Percentiles rank a stretch among this genome's conserved stretches.
These are phyloP conservation scores for Nannochloropsis granulata DNA, from an alignment of 108 stramenopile genomes.

Conservation along the genomic window DNA sequence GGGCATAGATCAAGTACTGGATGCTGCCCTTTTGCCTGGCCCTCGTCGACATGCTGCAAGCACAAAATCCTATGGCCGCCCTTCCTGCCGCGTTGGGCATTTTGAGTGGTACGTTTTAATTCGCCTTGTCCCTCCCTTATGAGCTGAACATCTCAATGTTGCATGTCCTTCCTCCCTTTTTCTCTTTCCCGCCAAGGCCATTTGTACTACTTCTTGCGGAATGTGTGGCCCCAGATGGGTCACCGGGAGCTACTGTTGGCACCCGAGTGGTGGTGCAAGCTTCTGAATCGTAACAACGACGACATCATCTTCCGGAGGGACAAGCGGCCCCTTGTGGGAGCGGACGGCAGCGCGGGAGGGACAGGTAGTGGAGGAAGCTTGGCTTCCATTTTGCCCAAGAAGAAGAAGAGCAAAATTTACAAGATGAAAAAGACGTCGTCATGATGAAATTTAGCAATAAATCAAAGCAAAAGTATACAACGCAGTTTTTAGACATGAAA, in stretches of 20 bases:
- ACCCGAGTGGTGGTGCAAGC: conserved; percentile 14
- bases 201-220: conserved; percentile 19
- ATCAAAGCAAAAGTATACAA: background rate
- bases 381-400: background rate
- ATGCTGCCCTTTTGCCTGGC: background rate
- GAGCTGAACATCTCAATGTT: background rate
- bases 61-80: conserved; percentile 2
- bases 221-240: conserved; percentile 22
- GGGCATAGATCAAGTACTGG: background rate
- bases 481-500: background rate
- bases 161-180: background rate
- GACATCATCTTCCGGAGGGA: background rate
- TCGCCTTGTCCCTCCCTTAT: background rate
- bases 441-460: background rate
- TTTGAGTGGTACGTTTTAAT: background rate
- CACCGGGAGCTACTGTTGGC: conserved; percentile 11
- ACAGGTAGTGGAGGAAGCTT: background rate
- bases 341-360: background rate
- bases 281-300: conserved; percentile 8
- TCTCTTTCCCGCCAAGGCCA: conserved; percentile 13
- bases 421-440: background rate
- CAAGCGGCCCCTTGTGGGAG: background rate
- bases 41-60: background rate
- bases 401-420: background rate
- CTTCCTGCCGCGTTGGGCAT: conserved; percentile 1